These are phyloP conservation scores for Cordyceps militaris DNA, from an alignment of 2,329 filamentous ascomycete genomes.

Conservation along the genomic window DNA sequence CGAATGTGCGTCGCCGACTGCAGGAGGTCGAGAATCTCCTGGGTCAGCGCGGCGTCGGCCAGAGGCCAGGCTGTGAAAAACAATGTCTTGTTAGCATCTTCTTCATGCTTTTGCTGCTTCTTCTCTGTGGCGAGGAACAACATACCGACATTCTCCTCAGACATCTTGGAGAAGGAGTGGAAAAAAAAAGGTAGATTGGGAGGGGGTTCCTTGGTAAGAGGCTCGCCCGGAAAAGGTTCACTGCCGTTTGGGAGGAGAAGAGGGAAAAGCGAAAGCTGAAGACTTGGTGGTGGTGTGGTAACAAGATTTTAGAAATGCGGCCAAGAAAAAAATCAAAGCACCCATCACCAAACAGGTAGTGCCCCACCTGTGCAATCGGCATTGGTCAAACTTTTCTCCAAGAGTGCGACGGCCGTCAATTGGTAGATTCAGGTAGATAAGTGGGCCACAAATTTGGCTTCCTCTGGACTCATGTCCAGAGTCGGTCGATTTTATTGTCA, in stretches of 20 bases:
- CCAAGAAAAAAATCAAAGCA: slow-evolving; percentile 12
- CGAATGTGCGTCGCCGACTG: slow-evolving; percentile 61
- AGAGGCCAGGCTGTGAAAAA: slow-evolving; percentile 54
- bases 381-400: slow-evolving; percentile 9
- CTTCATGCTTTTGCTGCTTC: neutral
- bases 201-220: slow-evolving; percentile 16
- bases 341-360: neutral
- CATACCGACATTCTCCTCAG: slow-evolving; percentile 22
- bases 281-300: slow-evolving; percentile 11
- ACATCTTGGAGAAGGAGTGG: slow-evolving; percentile 15
- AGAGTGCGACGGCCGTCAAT: neutral
- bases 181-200: neutral
- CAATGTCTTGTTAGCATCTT: neutral
- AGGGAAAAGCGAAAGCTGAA: neutral
- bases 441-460: neutral
- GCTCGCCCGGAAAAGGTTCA: slow-evolving; percentile 44
- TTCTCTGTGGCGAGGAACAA: neutral
- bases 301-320: neutral
- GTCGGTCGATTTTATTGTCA: neutral
- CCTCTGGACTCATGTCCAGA: neutral
- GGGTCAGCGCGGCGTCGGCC: slow-evolving; percentile 65
- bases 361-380: neutral
- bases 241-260: slow-evolving; percentile 35
- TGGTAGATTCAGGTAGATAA: neutral
- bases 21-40: slow-evolving; percentile 76